Evolutionary conservation across 768 basidiomycete genomes (phyloP), one percentile per base, ranked within the genome.

Genomic region (Psilocybe tampanensis): DNA sequence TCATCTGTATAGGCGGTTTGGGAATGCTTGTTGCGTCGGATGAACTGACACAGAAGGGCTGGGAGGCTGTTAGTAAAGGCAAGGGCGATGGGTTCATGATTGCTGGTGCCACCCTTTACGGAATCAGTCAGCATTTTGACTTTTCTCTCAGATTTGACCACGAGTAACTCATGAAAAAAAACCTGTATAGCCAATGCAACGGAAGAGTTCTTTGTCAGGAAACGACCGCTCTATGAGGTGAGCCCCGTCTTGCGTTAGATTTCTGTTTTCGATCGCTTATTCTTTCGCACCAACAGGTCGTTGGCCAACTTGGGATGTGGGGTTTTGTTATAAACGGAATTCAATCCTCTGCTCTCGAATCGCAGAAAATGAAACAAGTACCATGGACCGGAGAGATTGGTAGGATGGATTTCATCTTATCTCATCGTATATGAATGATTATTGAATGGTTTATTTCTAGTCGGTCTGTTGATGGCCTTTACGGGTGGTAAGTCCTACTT

Each of bases 41-140:
- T 64, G 76, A 87, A 62, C 66, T 93, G 48, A 94, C 91, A 22
- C 74, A 86, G 58, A 94, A 94, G 72, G 81, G 88, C 68, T 93
- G 82, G 74, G 70, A 79, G 12, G 86, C 93, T 12, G 62, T 84
- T 3, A 76, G 72, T 66, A 81, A 82, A 68, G 88, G 83, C 33
- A 90, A 90, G 68, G 93, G 93, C 11, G 92, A 94, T 68, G 86
- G 80, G 23, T 92, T 93, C 68, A 94, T 94, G 90, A 83, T 95
- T 56, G 80, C 87, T 45, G 93, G 91, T 23, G 90, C 93, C 3
- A 89, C 90, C 0, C 78, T 94, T 19, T 94, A 94, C 61, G 93
- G 93, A 44, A 86, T 94, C 70, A 90, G 91, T 93, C 65, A 58
- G 87, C 21, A 15, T 21, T 82, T 13, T 15, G 39, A 18, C 18